Percentiles rank a stretch among this genome's conserved stretches.
These are phyloP conservation scores for Spathaspora hagerdaliae DNA, from an alignment of 805 yeast species.

Conservation along the genomic window DNA sequence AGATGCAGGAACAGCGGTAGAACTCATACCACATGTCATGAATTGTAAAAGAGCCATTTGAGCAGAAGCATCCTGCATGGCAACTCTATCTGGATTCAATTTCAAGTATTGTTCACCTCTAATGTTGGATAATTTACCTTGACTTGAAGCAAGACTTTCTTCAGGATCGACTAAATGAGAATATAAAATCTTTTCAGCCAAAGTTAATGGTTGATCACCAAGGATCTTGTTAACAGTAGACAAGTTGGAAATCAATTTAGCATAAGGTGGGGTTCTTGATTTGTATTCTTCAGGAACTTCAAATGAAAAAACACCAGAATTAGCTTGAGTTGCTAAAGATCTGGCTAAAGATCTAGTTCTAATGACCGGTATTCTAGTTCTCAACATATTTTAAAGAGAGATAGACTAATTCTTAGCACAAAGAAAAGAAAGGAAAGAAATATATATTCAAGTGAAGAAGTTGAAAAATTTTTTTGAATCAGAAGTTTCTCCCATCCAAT, in stretches of 20 bases:
- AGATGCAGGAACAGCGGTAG: constrained; percentile 89
- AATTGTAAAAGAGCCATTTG: constrained; percentile 98
- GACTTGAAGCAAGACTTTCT: constrained; percentile 56
- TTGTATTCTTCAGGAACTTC: constrained; percentile 56
- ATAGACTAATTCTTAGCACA: no score
- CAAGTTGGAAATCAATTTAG: constrained; percentile 64
- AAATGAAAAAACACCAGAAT: constrained; percentile 13
- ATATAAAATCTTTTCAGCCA: constrained; percentile 92
- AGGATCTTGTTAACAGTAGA: constrained; percentile 54
- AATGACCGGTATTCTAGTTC: constrained; percentile 4
- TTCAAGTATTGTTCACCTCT: constrained; percentile 91
- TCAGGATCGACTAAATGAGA: constrained; percentile 90
- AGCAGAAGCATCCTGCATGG: constrained; percentile 99
- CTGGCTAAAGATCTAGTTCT: not conserved
- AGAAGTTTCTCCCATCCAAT: constrained; percentile 1
- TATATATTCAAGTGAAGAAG: not conserved
- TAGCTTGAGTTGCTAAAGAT: constrained; percentile 28
- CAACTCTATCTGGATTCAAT: constrained; percentile 94
- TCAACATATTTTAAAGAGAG: constrained; percentile 4
- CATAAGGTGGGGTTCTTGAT: constrained; percentile 85
- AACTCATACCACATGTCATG: constrained; percentile 91
- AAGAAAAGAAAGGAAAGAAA: no score
- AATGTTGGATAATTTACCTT: constrained; percentile 47
- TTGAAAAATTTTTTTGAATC: not conserved
- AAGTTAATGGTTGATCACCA: constrained; percentile 74